Conservation (phyloP, 2,329 filamentous ascomycete genomes). For the Xylaria sp. region DNA sequence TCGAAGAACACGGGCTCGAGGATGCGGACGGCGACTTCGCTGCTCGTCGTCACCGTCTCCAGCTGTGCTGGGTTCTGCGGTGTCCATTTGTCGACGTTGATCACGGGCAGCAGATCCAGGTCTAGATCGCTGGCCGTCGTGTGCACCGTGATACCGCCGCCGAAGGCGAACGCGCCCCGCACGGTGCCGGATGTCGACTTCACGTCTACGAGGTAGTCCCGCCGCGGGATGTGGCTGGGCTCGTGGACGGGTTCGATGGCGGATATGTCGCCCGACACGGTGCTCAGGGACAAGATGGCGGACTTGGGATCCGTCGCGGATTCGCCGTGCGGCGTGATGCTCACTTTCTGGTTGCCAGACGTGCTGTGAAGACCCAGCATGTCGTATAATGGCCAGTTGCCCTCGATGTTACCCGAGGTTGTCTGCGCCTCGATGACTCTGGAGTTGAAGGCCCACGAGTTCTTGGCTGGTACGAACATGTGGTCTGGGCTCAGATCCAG, state of each 20-base stretch:
- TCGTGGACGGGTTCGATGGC: constrained; percentile 55
- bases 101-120: constrained; percentile 57
- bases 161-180: constrained; percentile 54
- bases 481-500: constrained; percentile 30
- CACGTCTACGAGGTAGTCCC: constrained; percentile 60
- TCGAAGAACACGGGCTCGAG: constrained; percentile 58
- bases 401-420: constrained; percentile 56
- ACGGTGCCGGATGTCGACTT: constrained; percentile 58
- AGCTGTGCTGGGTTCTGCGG: constrained; percentile 47
- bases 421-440: constrained; percentile 56
- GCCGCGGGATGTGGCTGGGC: constrained; percentile 51
- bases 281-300: constrained; percentile 55
- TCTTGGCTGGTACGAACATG: constrained; percentile 44
- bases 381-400: constrained; percentile 63
- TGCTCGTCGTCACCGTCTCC: constrained; percentile 58
- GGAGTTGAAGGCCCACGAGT: constrained; percentile 56
- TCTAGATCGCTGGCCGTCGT: constrained; percentile 56
- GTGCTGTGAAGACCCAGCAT: constrained; percentile 56
- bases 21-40: constrained; percentile 52
- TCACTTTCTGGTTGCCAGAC: constrained; percentile 56
- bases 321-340: constrained; percentile 55
- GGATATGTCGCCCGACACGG: constrained; percentile 57
- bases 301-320: constrained; percentile 50
- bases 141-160: constrained; percentile 50
- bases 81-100: constrained; percentile 46